Conservation (phyloP, 768 basidiomycete genomes). For the Rhizopogon vesiculosus region DNA sequence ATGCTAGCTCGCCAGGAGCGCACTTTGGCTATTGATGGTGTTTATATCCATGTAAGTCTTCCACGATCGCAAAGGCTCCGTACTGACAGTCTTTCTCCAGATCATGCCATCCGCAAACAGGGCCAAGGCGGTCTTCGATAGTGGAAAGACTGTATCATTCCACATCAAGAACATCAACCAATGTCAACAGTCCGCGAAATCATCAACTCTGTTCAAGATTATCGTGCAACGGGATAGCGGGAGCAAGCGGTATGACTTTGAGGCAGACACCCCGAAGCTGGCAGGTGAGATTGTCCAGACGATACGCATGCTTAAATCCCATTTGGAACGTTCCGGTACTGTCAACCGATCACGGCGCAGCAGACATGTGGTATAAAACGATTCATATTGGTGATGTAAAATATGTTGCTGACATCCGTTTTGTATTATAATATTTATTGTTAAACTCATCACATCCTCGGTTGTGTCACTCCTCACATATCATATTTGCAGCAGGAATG, state of each 20-base stretch:
- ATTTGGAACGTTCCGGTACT: constrained; percentile 61
- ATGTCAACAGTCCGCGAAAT: constrained; percentile 80
- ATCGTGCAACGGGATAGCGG: constrained; percentile 70
- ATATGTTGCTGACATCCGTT: neutral
- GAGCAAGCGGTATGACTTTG: constrained; percentile 95
- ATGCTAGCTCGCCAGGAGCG: constrained; percentile 92
- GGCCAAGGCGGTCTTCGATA: constrained; percentile 79
- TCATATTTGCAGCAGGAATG: too few species aligned
- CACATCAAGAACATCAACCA: constrained; percentile 84
- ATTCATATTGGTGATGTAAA: neutral
- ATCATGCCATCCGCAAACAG: constrained; percentile 86
- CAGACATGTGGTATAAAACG: constrained; percentile 44
- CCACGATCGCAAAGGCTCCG: neutral
- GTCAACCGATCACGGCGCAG: constrained; percentile 59
- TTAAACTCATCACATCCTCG: too few species aligned
- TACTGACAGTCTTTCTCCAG: constrained; percentile 32
- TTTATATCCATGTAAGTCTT: constrained; percentile 75
- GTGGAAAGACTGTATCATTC: constrained; percentile 86
- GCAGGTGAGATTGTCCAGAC: constrained; percentile 75
- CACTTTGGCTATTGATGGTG: constrained; percentile 90
- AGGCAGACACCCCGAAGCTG: constrained; percentile 80
- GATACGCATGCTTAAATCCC: constrained; percentile 59
- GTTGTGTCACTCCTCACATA: too few species aligned
- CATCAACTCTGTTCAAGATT: constrained; percentile 82
- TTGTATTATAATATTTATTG: too few species aligned